A percentile compares a stretch with the other conserved stretches of the same genome.
phyloP scores from a whole-genome alignment of 1,284 basidiomycete species.

The Serendipita sp. region DNA sequence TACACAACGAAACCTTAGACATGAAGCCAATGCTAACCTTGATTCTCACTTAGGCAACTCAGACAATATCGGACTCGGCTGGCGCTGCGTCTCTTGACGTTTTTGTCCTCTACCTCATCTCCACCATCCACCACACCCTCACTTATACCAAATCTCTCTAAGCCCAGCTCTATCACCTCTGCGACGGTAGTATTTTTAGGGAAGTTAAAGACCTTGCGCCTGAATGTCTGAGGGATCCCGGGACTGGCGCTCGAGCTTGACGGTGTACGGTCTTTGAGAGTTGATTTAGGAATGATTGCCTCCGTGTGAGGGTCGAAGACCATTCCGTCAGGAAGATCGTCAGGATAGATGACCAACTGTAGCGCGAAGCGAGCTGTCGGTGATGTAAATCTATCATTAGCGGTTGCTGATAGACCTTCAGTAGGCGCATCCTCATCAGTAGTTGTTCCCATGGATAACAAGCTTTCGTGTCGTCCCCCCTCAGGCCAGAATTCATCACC shows the following conservation, averaged over 20 bases:
- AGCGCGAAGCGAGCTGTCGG: constrained; percentile 73
- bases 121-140: constrained; percentile 96
- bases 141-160: constrained; percentile 84
- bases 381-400: constrained; percentile 60
- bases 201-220: constrained; percentile 69
- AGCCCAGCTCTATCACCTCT: constrained; percentile 82
- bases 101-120: constrained; percentile 90
- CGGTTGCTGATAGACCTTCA: constrained; percentile 19
- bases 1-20: constrained; percentile 7
- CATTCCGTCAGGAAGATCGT: constrained; percentile 87
- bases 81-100: constrained; percentile 64
- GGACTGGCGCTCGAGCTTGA: constrained; percentile 31
- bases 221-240: constrained; percentile 42
- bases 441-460: constrained; percentile 32
- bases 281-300: constrained; percentile 72
- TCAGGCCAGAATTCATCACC: constrained; percentile 25
- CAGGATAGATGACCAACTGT: constrained; percentile 72
- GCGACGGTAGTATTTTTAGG: constrained; percentile 91
- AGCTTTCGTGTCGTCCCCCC: constrained; percentile 21
- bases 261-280: constrained; percentile 24
- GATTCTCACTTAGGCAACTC: constrained; percentile 39
- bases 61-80: constrained; percentile 71
- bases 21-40: constrained; percentile 36
- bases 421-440: constrained; percentile 17
- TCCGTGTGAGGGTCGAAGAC: constrained; percentile 84